A percentile compares a stretch with the other conserved stretches of the same genome.
phyloP scores from a whole-genome alignment of 306 rosid species.

The Lathyrus sativus region DNA sequence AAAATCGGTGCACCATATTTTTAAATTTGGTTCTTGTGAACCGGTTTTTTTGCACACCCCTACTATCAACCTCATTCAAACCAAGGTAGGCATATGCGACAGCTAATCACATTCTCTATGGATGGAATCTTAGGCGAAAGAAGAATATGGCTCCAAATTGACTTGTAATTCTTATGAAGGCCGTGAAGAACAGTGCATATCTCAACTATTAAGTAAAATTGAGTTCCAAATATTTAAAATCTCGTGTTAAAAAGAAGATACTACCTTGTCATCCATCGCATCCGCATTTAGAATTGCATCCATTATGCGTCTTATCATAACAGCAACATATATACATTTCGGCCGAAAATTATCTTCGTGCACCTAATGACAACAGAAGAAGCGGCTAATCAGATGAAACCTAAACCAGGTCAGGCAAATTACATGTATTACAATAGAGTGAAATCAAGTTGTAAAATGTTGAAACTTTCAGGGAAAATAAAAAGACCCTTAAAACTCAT shows the following conservation, averaged over 20 bases:
- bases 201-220: background rate
- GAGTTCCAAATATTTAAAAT: conserved; percentile 1
- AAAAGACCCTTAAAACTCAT: conserved; percentile 26
- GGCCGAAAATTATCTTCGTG: conserved; percentile 62
- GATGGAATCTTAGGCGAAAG: no score
- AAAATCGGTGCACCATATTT: no score
- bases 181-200: no score
- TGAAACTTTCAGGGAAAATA: background rate
- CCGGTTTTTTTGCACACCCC: no score
- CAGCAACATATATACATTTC: conserved; percentile 88
- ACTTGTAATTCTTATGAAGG: no score
- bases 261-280: conserved; percentile 96
- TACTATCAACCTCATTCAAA: background rate
- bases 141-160: no score
- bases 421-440: conserved; percentile 20
- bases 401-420: conserved; percentile 27
- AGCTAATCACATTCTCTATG: no score
- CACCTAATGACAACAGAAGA: conserved; percentile 52
- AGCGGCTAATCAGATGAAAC: conserved; percentile 31
- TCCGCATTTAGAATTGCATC: conserved; percentile 90
- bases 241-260: conserved; percentile 12
- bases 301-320: conserved; percentile 89
- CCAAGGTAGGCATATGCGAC: no score
- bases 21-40: no score
- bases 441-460: conserved; percentile 20